Percentiles rank a stretch among this genome's conserved stretches.
Conservation (phyloP, 768 basidiomycete species). For the Agrocybe pediades region DNA sequence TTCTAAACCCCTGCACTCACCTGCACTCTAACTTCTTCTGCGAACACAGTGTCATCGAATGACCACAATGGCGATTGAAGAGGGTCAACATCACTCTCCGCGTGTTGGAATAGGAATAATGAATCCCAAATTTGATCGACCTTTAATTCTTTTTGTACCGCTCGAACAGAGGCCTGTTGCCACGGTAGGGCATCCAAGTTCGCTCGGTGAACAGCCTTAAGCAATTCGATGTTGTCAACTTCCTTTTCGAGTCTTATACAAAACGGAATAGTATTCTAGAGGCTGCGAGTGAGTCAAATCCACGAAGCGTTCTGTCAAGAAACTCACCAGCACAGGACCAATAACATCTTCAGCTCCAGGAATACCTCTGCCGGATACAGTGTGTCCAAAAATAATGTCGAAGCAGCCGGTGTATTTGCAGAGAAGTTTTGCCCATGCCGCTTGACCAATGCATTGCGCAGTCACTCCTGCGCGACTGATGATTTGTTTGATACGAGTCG, state of each 20-base stretch:
- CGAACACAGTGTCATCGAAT: constrained; percentile 14
- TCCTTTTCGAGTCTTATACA: constrained; percentile 32
- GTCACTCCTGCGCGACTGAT: constrained; percentile 28
- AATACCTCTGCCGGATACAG: constrained; percentile 44
- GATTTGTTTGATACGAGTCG: constrained; percentile 13
- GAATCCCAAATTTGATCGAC: constrained; percentile 38
- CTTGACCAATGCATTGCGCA: constrained; percentile 36
- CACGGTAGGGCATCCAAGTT: constrained; percentile 41
- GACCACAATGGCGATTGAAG: constrained; percentile 29
- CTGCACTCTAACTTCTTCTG: constrained; percentile 26
- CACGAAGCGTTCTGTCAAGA: constrained; percentile 12
- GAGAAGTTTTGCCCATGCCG: constrained; percentile 26
- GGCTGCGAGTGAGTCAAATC: not conserved
- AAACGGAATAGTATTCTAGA: constrained; percentile 47
- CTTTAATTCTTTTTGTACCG: constrained; percentile 35
- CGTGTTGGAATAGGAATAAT: constrained; percentile 46
- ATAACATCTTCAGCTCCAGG: constrained; percentile 43
- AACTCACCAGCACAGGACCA: constrained; percentile 45
- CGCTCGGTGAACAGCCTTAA: constrained; percentile 35
- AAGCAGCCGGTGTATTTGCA: constrained; percentile 30
- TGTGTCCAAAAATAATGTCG: constrained; percentile 49
- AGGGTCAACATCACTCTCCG: constrained; percentile 12
- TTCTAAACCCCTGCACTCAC: constrained; percentile 14
- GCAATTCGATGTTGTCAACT: constrained; percentile 31
- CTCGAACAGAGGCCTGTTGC: constrained; percentile 48